Evolutionary conservation across 192 early-diverging fungal species (phyloP).

Genomic region (Anaeromyces robustus): DNA sequence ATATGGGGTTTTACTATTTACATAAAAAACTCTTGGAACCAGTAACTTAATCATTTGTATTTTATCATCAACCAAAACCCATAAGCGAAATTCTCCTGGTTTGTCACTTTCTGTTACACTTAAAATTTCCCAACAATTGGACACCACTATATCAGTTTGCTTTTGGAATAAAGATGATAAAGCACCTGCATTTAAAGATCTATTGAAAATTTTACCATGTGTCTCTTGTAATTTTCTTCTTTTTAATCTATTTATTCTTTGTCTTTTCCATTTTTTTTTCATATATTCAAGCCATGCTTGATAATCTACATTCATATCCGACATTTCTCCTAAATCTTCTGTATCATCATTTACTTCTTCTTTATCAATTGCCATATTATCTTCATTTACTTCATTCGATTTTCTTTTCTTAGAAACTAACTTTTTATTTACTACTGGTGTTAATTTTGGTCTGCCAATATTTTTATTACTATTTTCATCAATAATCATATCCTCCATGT

Average conservation of each 20-base stretch:
- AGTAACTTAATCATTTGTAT: constrained; percentile 55
- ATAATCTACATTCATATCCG: background rate
- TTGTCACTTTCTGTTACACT: constrained; percentile 69
- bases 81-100: constrained; percentile 76
- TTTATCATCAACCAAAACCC: constrained; percentile 54
- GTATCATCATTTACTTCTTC: background rate
- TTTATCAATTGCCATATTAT: background rate
- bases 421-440: constrained; percentile 2
- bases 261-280: constrained; percentile 12
- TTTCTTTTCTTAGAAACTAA: background rate
- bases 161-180: constrained; percentile 44
- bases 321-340: constrained; percentile 5
- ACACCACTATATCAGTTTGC: constrained; percentile 47
- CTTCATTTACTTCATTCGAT: background rate
- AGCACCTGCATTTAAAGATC: background rate
- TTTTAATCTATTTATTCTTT: background rate
- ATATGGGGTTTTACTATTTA: constrained; percentile 53
- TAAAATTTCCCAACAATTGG: constrained; percentile 64
- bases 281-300: constrained; percentile 7
- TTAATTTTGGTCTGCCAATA: background rate
- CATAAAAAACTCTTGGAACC: constrained; percentile 70
- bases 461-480: background rate
- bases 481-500: background rate
- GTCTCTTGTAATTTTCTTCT: background rate
- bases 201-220: background rate